Evolutionary conservation across 306 rosid species (phyloP).

Genomic region (Lathyrus tuberosus): DNA sequence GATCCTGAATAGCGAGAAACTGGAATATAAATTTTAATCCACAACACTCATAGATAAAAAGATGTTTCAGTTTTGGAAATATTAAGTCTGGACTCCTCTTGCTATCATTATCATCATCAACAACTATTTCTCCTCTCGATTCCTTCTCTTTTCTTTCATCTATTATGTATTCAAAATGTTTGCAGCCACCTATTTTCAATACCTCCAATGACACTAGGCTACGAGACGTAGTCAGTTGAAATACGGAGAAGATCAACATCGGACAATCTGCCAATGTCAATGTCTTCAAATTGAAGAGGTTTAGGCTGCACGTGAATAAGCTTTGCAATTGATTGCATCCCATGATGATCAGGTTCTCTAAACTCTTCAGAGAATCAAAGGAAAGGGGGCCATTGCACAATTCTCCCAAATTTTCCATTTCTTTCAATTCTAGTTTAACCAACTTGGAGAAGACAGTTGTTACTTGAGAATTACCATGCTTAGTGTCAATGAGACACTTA

Average conservation of each 20-base stretch:
- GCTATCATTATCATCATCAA: too few relatives aligned
- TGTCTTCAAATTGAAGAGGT: background rate
- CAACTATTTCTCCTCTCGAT: background rate
- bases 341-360: rapidly evolving
- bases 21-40: background rate
- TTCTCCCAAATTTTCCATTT: background rate
- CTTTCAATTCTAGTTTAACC: background rate
- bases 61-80: background rate
- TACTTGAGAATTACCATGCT: background rate
- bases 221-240: too few relatives aligned
- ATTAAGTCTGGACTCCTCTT: background rate
- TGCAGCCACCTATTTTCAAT: background rate
- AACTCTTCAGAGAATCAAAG: background rate
- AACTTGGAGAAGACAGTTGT: slow-evolving; percentile 13
- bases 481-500: background rate
- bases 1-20: background rate
- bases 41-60: rapidly evolving
- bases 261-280: background rate
- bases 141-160: background rate
- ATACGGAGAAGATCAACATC: background rate
- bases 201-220: too few relatives aligned
- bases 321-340: background rate
- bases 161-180: background rate
- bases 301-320: background rate
- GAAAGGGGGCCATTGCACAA: slow-evolving; percentile 3